Evolutionary conservation across 164 flowering plant genomes (phyloP), one percentile per base, ranked within the genome.

Genomic region (Sextonia rubra): DNA sequence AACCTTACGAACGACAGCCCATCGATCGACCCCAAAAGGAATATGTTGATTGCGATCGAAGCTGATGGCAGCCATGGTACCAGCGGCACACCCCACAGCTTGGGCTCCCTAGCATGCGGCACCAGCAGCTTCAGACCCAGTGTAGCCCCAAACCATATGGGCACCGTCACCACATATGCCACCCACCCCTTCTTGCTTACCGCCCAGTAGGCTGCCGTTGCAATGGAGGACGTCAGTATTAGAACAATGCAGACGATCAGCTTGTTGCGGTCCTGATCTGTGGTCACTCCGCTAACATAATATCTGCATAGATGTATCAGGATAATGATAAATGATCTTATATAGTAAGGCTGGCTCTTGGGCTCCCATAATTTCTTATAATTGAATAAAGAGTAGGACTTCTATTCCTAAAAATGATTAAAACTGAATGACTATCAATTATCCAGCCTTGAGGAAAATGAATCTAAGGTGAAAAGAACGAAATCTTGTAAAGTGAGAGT

Each of bases 51-150:
- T 5, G 81, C 80, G 1, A 90, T 83, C 0, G 82, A 81, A 1
- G 78, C 71, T 0, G 91, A 86, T 12, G 94, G 90, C 58, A 89
- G 70, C 89, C 88, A 89, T 1, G 90, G 90, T 58, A 88, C 82
- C 64, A 85, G 62, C 7, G 91, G 94, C 2, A 77, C 84, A 3
- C 91, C 94, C 94, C 94, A 88, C 47, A 82, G 32, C 78, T 82
- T 84, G 0, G 91, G 89, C 29, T 69, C 30, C 69, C 80, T 71
- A 0, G 91, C 90, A 12, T 83, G 75, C 0, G 83, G 82, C 49
- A 88, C 84, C 14, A 70, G 48, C 49, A 84, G 0, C 49, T 56
- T 11, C 11, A 89, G 60, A 1, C 81, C 85, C 64, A 84, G 2
- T 3, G 91, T 89, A 2, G 77, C 78, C 4, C 83, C 32, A 26